Evolutionary conservation across 192 early-diverging fungal genomes (phyloP).

Genomic region (Podochytrium sp.): DNA sequence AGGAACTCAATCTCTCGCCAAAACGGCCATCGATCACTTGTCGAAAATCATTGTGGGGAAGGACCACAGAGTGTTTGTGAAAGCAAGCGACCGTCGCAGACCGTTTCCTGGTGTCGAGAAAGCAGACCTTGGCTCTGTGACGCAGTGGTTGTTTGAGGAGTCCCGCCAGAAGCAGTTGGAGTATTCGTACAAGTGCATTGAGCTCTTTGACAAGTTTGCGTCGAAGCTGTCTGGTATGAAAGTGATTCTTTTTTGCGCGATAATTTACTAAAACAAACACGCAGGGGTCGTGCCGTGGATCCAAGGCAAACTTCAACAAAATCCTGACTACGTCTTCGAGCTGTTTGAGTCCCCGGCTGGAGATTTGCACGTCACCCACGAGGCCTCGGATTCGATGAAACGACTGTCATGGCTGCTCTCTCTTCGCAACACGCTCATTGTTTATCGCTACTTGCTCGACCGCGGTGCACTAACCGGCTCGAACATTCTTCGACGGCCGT

Average conservation of each 20-base stretch:
- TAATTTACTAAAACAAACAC: not conserved
- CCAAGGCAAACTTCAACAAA: not conserved
- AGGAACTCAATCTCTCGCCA: constrained; percentile 60
- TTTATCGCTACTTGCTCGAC: constrained; percentile 27
- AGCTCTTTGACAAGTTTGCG: constrained; percentile 64
- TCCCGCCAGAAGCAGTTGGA: constrained; percentile 50
- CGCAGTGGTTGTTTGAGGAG: constrained; percentile 65
- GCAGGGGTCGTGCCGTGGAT: constrained; percentile 19
- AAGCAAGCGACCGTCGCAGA: constrained; percentile 42
- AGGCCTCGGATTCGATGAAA: not conserved
- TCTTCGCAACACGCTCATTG: constrained; percentile 15
- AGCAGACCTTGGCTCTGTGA: constrained; percentile 51
- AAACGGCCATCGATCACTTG: constrained; percentile 58
- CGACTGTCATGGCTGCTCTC: not conserved
- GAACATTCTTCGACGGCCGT: not conserved
- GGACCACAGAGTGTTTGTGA: constrained; percentile 54
- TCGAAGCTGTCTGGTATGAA: constrained; percentile 47
- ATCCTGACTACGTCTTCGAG: constrained; percentile 1
- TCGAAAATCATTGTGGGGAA: constrained; percentile 65
- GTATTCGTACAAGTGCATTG: constrained; percentile 68
- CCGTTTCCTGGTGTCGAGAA: constrained; percentile 49
- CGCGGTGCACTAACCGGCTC: not conserved
- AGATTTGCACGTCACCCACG: no score
- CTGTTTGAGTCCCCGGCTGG: not conserved
- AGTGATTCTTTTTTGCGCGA: not conserved